A percentile compares a stretch with the other conserved stretches of the same genome.
Evolutionary conservation across 352 stramenopile species (phyloP).

Genomic region (Saprolegnia diclina): DNA sequence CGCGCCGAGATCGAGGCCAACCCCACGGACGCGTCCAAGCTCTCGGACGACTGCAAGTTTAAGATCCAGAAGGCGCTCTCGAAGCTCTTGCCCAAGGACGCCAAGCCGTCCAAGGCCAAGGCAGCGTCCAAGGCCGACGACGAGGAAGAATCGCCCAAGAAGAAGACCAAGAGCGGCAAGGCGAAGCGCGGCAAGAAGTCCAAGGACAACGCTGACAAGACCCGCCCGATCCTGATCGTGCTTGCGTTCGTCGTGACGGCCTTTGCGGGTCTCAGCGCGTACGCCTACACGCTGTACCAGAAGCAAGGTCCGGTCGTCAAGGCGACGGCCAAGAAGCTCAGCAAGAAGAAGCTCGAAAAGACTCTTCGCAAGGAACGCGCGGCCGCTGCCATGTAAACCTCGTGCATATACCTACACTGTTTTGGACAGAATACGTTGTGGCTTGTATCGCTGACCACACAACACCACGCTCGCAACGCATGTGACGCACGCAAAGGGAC

Average conservation of each 20-base stretch:
- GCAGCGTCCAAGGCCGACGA: conserved; percentile 29
- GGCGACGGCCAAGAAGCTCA: conserved; percentile 31
- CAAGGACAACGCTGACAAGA: conserved; percentile 66
- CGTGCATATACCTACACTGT: neutral
- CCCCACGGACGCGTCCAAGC: conserved; percentile 45
- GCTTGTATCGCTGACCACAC: too few relatives aligned
- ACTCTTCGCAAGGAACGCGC: conserved; percentile 30
- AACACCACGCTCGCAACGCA: too few relatives aligned
- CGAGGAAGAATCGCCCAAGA: conserved; percentile 45
- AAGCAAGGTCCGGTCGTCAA: conserved; percentile 65
- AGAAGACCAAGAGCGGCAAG: conserved; percentile 58
- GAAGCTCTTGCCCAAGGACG: conserved; percentile 43
- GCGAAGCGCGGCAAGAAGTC: conserved; percentile 43
- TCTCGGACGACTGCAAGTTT: conserved; percentile 59
- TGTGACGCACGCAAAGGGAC: too few relatives aligned
- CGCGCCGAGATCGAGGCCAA: conserved; percentile 67
- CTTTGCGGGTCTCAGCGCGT: conserved; percentile 46
- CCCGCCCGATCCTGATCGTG: conserved; percentile 62
- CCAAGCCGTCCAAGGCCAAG: conserved; percentile 29
- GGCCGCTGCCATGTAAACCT: conserved; percentile 30
- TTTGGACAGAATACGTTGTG: neutral
- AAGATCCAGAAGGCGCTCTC: conserved; percentile 55
- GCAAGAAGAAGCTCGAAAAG: conserved; percentile 26
- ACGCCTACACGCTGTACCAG: conserved; percentile 70
- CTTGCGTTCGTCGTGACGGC: conserved; percentile 61